Base-by-base conservation (phyloP, 192 early-diverging fungal genomes). In the Phycomyces blakesleeanus region DNA sequence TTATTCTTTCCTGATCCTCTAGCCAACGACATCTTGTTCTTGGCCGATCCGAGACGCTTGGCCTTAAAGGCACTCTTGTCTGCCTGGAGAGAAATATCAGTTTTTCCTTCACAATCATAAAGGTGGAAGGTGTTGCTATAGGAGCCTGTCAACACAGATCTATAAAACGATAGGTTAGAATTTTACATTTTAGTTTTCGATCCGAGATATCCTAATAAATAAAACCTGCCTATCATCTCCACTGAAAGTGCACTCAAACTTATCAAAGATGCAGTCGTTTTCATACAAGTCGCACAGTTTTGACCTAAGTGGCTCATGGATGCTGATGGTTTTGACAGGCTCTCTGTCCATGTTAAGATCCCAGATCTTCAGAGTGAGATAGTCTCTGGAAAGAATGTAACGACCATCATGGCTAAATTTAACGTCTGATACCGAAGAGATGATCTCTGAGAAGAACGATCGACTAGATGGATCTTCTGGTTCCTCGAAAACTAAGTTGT, bases 241-340 rank as follows among this genome's bases (percentile, higher is more conserved):
- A 73, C 92, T 94, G 63, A 98, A 93, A 44, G 88, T 94, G 82
- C 95, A 97, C 76, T 99, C 97, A 69, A 99, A 99, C 83, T 99
- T 99, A 85, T 99, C 97, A 84, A 99, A 99, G 73, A 99, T 99
- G 74, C 94, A 97, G 74, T 99, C 97, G 78, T 97, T 99, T 69
- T 99, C 97, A 81, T 99, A 99, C 22, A 99, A 78, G 71, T 99
- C 97, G 75, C 97, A 99, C 44, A 99, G 81, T 75, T 95, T 96
- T 75, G 87, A 87, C 75, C 89, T 86, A 41, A 99, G 79, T 66
- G 95, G 91, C 73, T 99, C 94, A 76, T 99, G 97, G 24, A 99
- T 94, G 64, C 85, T 88, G 76, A 99, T 96, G 21, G 91, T 92
- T 72, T 95, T 87, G 26, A 99, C 88, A 5, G 97, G 97, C 67